These are phyloP conservation scores for Globisporangium irregulare DNA, from an alignment of 352 stramenopile genomes.

Conservation along the genomic window DNA sequence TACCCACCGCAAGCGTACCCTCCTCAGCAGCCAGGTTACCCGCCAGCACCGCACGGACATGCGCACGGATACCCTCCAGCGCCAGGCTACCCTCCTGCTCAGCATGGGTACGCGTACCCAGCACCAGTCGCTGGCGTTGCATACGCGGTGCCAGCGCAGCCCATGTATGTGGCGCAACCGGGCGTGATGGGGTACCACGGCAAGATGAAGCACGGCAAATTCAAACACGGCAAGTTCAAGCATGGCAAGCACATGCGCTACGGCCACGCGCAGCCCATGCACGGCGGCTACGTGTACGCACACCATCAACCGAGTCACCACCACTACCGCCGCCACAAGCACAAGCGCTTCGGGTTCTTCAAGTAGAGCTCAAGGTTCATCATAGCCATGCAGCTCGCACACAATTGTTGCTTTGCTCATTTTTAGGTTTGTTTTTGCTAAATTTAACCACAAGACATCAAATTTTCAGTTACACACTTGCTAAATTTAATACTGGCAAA, in stretches of 20 bases:
- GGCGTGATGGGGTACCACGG: slow-evolving; percentile 26
- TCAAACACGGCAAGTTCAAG: slow-evolving; percentile 18
- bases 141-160: slow-evolving; percentile 15
- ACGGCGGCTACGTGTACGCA: slow-evolving; percentile 16
- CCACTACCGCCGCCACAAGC: slow-evolving; percentile 25
- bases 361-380: slow-evolving; percentile 15
- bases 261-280: slow-evolving; percentile 14
- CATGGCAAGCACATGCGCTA: slow-evolving; percentile 24
- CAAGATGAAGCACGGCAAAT: slow-evolving; percentile 28
- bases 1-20: slow-evolving; percentile 2
- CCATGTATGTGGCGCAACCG: slow-evolving; percentile 26
- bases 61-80: slow-evolving; percentile 10
- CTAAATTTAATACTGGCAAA: too few species aligned
- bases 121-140: neutral
- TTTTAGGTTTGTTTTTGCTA: neutral
- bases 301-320: slow-evolving; percentile 8
- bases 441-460: neutral
- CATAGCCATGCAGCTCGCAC: too few species aligned
- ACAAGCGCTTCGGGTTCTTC: slow-evolving; percentile 33
- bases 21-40: slow-evolving; percentile 13
- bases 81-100: slow-evolving; percentile 12
- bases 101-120: slow-evolving; percentile 18
- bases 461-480: neutral
- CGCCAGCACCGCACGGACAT: slow-evolving; percentile 4
- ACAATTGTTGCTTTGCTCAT: neutral